Percentiles rank a stretch among this genome's conserved stretches.
phyloP scores from a whole-genome alignment of 2,329 filamentous ascomycete species.

The Pestalotiopsis sp. region DNA sequence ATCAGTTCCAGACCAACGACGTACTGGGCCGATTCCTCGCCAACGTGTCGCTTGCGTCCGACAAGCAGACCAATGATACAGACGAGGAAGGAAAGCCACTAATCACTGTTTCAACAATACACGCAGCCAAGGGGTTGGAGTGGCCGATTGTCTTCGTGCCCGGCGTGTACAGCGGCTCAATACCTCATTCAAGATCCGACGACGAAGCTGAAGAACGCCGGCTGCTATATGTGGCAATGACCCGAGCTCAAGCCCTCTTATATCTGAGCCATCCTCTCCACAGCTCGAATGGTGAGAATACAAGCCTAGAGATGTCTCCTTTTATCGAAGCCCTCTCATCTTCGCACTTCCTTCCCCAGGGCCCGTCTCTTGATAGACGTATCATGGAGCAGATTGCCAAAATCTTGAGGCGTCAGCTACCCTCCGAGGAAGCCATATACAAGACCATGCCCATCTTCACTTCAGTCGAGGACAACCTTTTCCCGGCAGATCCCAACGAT shows the following conservation, averaged over 20 bases:
- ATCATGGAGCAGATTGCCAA: slow-evolving; percentile 68
- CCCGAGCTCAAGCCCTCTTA: slow-evolving; percentile 80
- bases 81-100: slow-evolving; percentile 59
- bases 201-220: slow-evolving; percentile 86
- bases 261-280: slow-evolving; percentile 82
- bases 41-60: slow-evolving; percentile 84
- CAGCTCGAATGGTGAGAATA: slow-evolving; percentile 58
- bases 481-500: slow-evolving; percentile 64
- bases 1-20: slow-evolving; percentile 67
- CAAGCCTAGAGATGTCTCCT: slow-evolving; percentile 67
- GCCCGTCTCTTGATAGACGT: slow-evolving; percentile 68
- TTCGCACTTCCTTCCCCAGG: slow-evolving; percentile 51
- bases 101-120: slow-evolving; percentile 93
- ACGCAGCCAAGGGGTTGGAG: slow-evolving; percentile 92
- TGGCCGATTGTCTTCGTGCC: slow-evolving; percentile 97
- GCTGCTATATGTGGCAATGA: slow-evolving; percentile 96
- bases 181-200: slow-evolving; percentile 85
- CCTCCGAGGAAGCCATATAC: slow-evolving; percentile 57
- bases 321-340: slow-evolving; percentile 61
- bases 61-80: slow-evolving; percentile 67
- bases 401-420: slow-evolving; percentile 68
- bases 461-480: slow-evolving; percentile 67
- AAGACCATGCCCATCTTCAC: slow-evolving; percentile 55
- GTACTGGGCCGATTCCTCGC: slow-evolving; percentile 79
- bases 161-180: slow-evolving; percentile 84